Base-by-base conservation (phyloP, 169 alveolate genomes). In the Eimeria falciformis region DNA sequence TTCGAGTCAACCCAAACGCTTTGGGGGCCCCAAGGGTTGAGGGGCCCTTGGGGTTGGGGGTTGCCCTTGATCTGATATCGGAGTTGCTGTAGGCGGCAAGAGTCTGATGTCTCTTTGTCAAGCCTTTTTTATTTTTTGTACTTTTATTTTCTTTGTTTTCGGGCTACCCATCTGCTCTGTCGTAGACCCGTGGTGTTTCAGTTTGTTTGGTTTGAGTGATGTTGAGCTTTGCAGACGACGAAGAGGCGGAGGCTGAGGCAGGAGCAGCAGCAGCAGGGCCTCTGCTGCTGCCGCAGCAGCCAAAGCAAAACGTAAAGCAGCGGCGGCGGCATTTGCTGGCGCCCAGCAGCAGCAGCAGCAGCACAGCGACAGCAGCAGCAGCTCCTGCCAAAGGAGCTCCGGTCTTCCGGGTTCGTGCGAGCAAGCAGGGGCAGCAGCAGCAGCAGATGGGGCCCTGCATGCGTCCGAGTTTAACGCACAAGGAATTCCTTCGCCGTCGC, bases 341-440 rank as follows among this genome's bases (percentile, higher is more conserved):
- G 9, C 89, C 75, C 73, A 50, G 88, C 88, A 81, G 58, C 90
- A 81, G 78, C 58, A 55, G 62, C 90, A 81, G 77, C 90, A 55
- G 77, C 90, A 81, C 62, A 73, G 33, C 29, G 47, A 68, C 45
- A 5, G 90, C 50, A 33, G 11, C 77, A n/a, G 56, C 40, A 11
- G 45, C 78, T 9, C 62, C 69, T 65, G 77, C 90, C 27, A 62
- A 55, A 50, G 33, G 21, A 7, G 55, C 62, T 33, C 90, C 78
- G 11, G 58, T 53, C 23, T 9, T 23, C 11, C 73, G 56, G 50
- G 62, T 29, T 6, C 53, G 18, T 46, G 37, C 17, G 77, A 18
- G 23, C 3, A 68, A 81, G 77, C 77, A 37, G 58, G 77, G 56
- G 78, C 77, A 81, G 90, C 75, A 2, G n/a, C 58, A 56, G 77